A percentile compares a stretch with the other conserved stretches of the same genome.
Evolutionary conservation across 441 rosid species (phyloP).

Genomic region (Euphorbia corollata): DNA sequence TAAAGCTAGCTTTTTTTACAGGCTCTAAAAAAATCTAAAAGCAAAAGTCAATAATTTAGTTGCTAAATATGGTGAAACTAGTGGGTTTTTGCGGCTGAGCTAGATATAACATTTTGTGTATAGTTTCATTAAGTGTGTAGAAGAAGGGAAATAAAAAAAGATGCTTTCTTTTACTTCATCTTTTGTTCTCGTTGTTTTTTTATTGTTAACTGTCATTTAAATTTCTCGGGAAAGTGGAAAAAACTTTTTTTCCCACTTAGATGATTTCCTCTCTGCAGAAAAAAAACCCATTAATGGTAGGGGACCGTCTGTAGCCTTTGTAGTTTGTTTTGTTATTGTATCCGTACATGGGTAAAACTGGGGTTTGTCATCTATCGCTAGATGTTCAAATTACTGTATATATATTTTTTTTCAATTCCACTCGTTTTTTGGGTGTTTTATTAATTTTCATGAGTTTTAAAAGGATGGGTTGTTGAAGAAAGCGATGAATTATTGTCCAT

Average conservation of each 20-base stretch:
- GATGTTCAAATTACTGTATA: not conserved
- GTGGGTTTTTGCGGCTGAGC: constrained; percentile 32
- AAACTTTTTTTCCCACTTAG: constrained; percentile 14
- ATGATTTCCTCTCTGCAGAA: not conserved
- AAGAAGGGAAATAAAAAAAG: not conserved
- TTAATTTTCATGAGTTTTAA: not conserved
- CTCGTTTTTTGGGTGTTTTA: not conserved
- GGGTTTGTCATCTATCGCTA: constrained; percentile 7
- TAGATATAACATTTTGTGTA: constrained; percentile 27
- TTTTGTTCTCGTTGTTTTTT: not conserved
- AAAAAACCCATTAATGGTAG: constrained; percentile 8
- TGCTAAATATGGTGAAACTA: constrained; percentile 37
- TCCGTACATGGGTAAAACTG: constrained; percentile 4
- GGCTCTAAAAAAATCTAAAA: not conserved
- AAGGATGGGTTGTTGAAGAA: constrained; percentile 6
- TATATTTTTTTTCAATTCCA: not conserved
- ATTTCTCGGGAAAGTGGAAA: constrained; percentile 20
- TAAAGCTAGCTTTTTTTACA: not conserved
- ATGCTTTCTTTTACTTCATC: constrained; percentile 1
- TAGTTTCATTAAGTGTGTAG: constrained; percentile 5
- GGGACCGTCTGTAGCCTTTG: constrained; percentile 8
- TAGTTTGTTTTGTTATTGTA: not conserved
- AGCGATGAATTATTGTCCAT: constrained; percentile 13
- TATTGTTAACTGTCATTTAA: not conserved
- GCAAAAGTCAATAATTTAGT: not conserved